These are phyloP conservation scores for Marchantia polymorpha DNA, from an alignment of 225 moss, liverwort and hornwort genomes.

Conservation along the genomic window DNA sequence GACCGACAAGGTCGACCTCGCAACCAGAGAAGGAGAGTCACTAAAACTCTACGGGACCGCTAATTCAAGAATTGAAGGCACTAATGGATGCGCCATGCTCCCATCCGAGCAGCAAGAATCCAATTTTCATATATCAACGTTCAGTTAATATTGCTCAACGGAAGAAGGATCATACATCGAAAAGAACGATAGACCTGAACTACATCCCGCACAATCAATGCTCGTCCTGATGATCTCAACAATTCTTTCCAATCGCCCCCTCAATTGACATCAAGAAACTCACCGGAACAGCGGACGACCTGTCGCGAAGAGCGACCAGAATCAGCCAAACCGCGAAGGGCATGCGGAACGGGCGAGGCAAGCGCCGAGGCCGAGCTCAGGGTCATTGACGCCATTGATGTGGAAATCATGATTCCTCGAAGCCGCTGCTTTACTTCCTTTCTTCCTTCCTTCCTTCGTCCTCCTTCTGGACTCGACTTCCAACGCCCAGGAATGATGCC, in stretches of 20 bases:
- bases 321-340: background rate
- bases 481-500: no score
- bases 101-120: background rate
- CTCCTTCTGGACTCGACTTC: background rate
- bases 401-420: background rate
- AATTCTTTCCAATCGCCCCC: background rate
- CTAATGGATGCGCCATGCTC: background rate
- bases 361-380: slow-evolving; percentile 6
- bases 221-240: background rate
- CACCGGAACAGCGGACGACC: slow-evolving; percentile 9
- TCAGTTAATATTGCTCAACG: background rate
- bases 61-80: background rate
- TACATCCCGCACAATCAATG: background rate
- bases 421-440: background rate
- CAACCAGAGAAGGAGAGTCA: no score
- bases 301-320: background rate
- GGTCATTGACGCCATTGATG: background rate
- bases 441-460: background rate
- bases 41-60: no score
- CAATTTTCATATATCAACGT: background rate
- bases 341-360: no score
- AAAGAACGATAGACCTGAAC: background rate
- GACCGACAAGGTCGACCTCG: no score
- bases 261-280: background rate
- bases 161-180: background rate